These are phyloP conservation scores for Capronia americana DNA, from an alignment of 2,329 filamentous ascomycete genomes.

Conservation along the genomic window DNA sequence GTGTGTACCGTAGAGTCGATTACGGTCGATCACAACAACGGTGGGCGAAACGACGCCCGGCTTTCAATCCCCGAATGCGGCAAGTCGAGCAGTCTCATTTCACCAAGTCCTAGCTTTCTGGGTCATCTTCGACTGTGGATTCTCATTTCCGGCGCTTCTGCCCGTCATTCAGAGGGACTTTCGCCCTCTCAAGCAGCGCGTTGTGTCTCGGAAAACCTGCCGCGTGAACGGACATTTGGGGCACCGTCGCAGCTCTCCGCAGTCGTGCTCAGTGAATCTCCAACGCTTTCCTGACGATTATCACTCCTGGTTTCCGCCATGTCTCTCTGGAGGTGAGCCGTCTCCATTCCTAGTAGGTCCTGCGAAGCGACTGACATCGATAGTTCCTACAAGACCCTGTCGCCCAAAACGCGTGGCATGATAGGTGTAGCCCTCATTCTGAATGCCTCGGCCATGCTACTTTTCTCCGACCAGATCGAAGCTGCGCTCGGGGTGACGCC, in stretches of 20 bases:
- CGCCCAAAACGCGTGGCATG: slow-evolving; percentile 37
- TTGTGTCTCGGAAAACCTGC: slow-evolving; percentile 1
- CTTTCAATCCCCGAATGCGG: too few species aligned
- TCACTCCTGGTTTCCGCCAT: slow-evolving; percentile 17
- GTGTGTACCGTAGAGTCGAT: too few species aligned
- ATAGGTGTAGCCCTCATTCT: slow-evolving; percentile 38
- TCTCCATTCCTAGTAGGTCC: neutral
- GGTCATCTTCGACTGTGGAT: too few species aligned
- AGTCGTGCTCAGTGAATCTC: neutral
- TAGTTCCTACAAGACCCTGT: slow-evolving; percentile 38
- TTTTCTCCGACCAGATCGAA: slow-evolving; percentile 40
- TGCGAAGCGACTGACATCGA: slow-evolving; percentile 1
- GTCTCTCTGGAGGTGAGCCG: slow-evolving; percentile 37
- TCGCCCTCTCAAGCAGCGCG: neutral
- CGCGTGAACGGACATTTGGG: neutral
- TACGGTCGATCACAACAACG: too few species aligned
- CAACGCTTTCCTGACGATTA: neutral
- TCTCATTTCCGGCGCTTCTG: too few species aligned
- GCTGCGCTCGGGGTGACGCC: slow-evolving; percentile 35
- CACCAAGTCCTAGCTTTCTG: too few species aligned
- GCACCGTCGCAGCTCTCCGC: neutral
- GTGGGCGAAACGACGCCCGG: too few species aligned
- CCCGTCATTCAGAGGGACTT: too few species aligned
- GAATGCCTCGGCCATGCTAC: slow-evolving; percentile 37
- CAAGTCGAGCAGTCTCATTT: too few species aligned